Conservation (phyloP, 768 basidiomycete genomes). For the Hericium alpestre region DNA sequence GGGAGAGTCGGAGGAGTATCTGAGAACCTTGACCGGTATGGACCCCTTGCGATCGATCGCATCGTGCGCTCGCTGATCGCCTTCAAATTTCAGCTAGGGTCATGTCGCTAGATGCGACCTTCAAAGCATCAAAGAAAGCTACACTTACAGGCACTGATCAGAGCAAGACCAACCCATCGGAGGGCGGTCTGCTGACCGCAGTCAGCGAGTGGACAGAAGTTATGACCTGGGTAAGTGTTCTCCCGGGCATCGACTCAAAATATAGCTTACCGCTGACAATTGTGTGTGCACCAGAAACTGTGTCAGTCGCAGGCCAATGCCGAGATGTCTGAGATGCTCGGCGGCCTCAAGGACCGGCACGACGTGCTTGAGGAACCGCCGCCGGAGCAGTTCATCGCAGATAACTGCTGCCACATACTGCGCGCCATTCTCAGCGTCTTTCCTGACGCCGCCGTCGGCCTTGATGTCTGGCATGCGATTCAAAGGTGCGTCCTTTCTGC, state of each 20-base stretch:
- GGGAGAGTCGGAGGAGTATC: not conserved
- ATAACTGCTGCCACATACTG: constrained; percentile 16
- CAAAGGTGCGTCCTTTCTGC: not conserved
- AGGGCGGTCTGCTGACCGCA: constrained; percentile 10
- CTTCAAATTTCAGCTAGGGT: not conserved
- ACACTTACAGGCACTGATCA: not conserved
- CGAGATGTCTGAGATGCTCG: too few relatives aligned
- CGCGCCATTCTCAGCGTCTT: constrained; percentile 5
- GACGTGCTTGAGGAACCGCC: too few relatives aligned
- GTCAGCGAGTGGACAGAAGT: constrained; percentile 12
- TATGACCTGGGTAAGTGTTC: constrained; percentile 10
- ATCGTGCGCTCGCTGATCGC: not conserved
- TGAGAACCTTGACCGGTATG: constrained; percentile 8
- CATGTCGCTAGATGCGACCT: too few relatives aligned
- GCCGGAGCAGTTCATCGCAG: constrained; percentile 9
- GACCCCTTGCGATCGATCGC: not conserved
- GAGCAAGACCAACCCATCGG: not conserved
- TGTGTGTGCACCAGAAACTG: not conserved
- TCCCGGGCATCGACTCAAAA: not conserved
- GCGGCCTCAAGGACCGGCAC: too few relatives aligned
- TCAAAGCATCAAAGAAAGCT: not conserved
- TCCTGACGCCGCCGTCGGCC: not conserved
- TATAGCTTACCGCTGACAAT: not conserved
- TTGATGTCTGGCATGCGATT: not conserved
- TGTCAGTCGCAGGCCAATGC: not conserved